These are phyloP conservation scores for Penicillium malachiteum DNA, from an alignment of 495 filamentous ascomycete genomes.

Conservation along the genomic window DNA sequence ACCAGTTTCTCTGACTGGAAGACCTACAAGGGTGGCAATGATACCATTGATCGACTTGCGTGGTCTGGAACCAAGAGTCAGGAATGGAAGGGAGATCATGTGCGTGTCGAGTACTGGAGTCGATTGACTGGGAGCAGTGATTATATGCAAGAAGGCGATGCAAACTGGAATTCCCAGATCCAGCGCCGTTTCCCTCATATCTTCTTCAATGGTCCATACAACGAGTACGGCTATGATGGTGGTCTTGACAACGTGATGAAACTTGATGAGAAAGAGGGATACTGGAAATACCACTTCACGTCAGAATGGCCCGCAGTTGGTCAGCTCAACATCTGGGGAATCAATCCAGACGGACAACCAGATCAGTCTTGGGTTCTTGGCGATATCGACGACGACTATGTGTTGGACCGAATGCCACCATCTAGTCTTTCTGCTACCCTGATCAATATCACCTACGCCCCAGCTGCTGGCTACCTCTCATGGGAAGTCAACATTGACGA, in stretches of 20 bases:
- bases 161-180: slow-evolving; percentile 28
- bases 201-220: slow-evolving; percentile 64
- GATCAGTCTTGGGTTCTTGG: slow-evolving; percentile 58
- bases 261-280: slow-evolving; percentile 45
- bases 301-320: slow-evolving; percentile 63
- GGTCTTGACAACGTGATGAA: slow-evolving; percentile 57
- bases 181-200: slow-evolving; percentile 61
- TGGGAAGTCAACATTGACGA: slow-evolving; percentile 59
- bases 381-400: slow-evolving; percentile 58
- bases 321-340: slow-evolving; percentile 68
- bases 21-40: slow-evolving; percentile 50
- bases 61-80: slow-evolving; percentile 65
- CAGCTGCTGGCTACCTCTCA: slow-evolving; percentile 52
- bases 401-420: slow-evolving; percentile 64
- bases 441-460: slow-evolving; percentile 61
- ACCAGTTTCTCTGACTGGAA: slow-evolving; percentile 60
- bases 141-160: slow-evolving; percentile 63
- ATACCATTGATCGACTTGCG: slow-evolving; percentile 37
- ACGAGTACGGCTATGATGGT: slow-evolving; percentile 66
- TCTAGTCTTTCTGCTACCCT: slow-evolving; percentile 52
- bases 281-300: slow-evolving; percentile 62
- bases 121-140: slow-evolving; percentile 60
- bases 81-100: slow-evolving; percentile 63
- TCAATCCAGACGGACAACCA: slow-evolving; percentile 64
- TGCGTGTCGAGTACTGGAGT: slow-evolving; percentile 69